Evolutionary conservation across 2,329 filamentous ascomycete genomes (phyloP), one percentile per base, ranked within the genome.

Genomic region (Metarhizium rileyi): DNA sequence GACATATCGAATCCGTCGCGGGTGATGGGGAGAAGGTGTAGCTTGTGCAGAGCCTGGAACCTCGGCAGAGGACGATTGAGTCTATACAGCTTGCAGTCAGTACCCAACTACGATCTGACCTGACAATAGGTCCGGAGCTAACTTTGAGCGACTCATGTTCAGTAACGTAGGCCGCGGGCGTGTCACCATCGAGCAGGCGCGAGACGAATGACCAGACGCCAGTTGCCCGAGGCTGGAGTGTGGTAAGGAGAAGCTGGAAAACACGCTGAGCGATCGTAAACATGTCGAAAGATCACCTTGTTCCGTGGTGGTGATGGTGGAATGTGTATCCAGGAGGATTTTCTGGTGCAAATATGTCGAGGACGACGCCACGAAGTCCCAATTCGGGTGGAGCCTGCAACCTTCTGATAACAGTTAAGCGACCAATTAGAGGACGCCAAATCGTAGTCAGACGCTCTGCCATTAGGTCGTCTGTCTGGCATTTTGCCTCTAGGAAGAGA

Each of bases 1-100:
- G 18, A 50, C 43, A 46, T 53, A 41, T 33, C 4, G 33, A 36
- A 28, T 41, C 27, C 35, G 45, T 40, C 43, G 49, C 30, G 42
- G 42, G 20, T 44, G n/a, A 16, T n/a, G 14, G 33, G 33, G 33
- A 36, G 33, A 36, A 36, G 33, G 33, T 14, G 33, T 36, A 36
- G 33, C 33, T 36, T 36, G 33, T 36, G 33, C 10, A 36, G 33
- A 36, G 33, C n/a, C 33, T 36, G 14, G 33, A 36, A 36, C 33
- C 33, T 36, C 33, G 33, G 33, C 33, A 36, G 33, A 36, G 33
- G 33, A 36, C 33, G 33, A 36, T 36, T 36, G 33, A 14, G 33
- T 36, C 33, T 36, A 36, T 36, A 36, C 14, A 36, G 14, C 33
- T 36, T 14, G n/a, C n/a, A 36, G 9, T 36, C 33, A 18, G 33